Evolutionary conservation across 2,329 filamentous ascomycete species (phyloP), one percentile per base, ranked within the genome.

Genomic region (Aureobasidium vineae): DNA sequence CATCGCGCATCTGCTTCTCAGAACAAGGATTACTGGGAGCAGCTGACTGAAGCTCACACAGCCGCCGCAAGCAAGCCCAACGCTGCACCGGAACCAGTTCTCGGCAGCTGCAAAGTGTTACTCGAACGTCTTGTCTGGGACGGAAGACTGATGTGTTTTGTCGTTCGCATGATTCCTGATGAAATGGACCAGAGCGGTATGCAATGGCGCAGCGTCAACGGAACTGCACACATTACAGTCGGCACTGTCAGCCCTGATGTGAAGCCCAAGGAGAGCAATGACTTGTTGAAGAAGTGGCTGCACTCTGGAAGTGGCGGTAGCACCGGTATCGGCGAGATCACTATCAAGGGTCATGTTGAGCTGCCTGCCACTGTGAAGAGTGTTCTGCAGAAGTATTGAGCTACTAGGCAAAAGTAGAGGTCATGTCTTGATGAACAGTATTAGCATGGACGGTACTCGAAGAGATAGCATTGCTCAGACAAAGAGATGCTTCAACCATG

Each of bases 221-320:
- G 83, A 16, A 83, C 96, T 38, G 87, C 93, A 13, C 95, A 99
- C 75, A 86, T 99, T 68, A 99, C 95, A 0, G 83, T 98, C 8
- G 95, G 95, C 23, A 99, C 95, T 0, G 86, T 87, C 11, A 85
- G 88, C 70, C 78, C 82, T 54, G 77, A 82, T 8, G 86, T 98
- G 73, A 98, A 97, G 80, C 94, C 95, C 0, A 93, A 90, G 78
- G 94, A 99, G 81, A 96, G 93, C 79, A 99, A 99, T 74, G 88
- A 91, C 67, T 72, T 99, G 73, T 77, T 99, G 67, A 83, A 83
- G 69, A 82, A 82, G 68, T 98, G 94, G 94, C 75, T 95, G 68
- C 82, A 88, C 69, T 77, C 79, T 59, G 86, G 86, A 0, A 81
- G 76, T 73, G 83, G 74, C 2, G 79, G 76, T 7, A 74, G 78